Base-by-base conservation (phyloP, 1,284 basidiomycete species). In the Athelia sp. region DNA sequence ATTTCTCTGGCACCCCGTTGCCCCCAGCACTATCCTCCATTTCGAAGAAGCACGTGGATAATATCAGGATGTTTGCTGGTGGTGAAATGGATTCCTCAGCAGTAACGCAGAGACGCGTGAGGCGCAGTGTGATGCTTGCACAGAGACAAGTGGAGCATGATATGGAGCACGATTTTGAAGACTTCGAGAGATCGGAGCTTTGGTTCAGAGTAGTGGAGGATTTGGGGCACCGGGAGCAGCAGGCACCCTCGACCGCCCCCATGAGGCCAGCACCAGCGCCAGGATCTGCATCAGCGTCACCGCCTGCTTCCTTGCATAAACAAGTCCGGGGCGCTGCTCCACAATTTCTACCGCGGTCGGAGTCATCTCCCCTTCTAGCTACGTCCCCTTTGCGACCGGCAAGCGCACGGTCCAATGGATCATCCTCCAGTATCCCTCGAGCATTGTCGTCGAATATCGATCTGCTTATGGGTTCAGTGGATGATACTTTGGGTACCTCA, bases 81-180 rank as follows among this genome's bases (percentile, higher is more conserved):
- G 70, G 67, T 26, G 73, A 79, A 45, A 65, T 71, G 6, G 59
- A 69, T 1, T 70, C 74, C 2, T 75, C 76, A 2, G 63, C 70
- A 19, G 63, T 67, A 9, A 73, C 75, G 36, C 81, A 87, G 57
- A 75, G 79, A 50, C 78, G 75, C 46, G 87, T 89, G 2, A 79
- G 90, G 4, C 74, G 81, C 45, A 85, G 84, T 52, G 87, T 98
- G 15, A 82, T 97, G 66, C 69, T 88, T 2, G 84, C 91, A 1
- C 96, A 98, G 62, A 73, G 76, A 50, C 88, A 94, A 56, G 83
- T 95, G 1, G 90, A 95, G 60, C 78, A 83, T 24, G 82, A 88
- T 48, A 95, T 98, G 90, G 86, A 90, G 56, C 87, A 90, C 48
- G 93, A 97, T 63, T 97, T 95, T 66, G 84, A 88, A 43, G 82